Evolutionary conservation across 352 stramenopile species (phyloP), one percentile per base, ranked within the genome.

Genomic region (Phytopythium cucurbitacearum): DNA sequence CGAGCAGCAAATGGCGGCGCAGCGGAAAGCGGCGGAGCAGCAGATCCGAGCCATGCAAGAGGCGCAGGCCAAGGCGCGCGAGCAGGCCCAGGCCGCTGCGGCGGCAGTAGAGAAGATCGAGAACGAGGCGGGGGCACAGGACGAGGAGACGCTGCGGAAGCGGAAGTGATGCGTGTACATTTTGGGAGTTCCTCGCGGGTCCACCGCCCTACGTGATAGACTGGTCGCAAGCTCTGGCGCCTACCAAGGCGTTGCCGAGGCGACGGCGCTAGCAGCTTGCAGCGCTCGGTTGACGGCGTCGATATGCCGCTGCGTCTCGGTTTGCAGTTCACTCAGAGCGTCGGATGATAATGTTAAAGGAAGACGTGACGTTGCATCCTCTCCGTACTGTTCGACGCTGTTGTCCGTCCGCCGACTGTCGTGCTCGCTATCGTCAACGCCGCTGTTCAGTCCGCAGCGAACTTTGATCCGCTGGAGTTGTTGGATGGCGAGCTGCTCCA

Each of bases 1-100:
- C 9, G 84, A 94, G 54, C 84, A 94, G 65, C 84, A 94, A 69
- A 90, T 88, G 76, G 79, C 76, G 39, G 73, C 69, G 35, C 84
- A 91, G 67, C 73, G 79, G 44, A 91, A 91, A 68, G 73, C 68
- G 36, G 71, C 67, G 4, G 79, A 91, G 55, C 75, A 64, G 47
- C 79, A 91, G 69, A 77, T 91, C 65, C 77, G 84, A 52, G 77
- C 70, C 45, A 78, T 83, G 76, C 67, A 76, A 59, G 53, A 64
- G 6, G 69, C 72, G 11, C 74, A 81, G 38, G 67, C 68, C n/a
- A 71, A 80, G 57, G 68, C 65, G 56, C 63, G 84, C 47, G 71
- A 59, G 41, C 61, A 87, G 64, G 67, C 62, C n/a, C 53, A 67
- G 41, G 65, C 71, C 45, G 67, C 65, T 5, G 51, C 67, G 35